Evolutionary conservation across 2,329 filamentous ascomycete genomes (phyloP).

Genomic region (Boeremia lycopersici): DNA sequence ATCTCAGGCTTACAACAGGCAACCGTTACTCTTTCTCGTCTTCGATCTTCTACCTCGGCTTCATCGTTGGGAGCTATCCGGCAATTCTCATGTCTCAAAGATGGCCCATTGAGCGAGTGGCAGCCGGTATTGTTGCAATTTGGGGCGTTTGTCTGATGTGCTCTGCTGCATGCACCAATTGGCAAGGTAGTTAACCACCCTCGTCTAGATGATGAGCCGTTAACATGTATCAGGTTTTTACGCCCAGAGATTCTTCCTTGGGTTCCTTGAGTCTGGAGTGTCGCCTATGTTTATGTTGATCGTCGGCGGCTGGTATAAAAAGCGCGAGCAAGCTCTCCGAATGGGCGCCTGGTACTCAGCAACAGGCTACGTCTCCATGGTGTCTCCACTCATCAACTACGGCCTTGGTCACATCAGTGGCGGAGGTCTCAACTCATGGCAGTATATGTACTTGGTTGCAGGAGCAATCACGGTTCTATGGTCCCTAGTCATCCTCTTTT

Average conservation of each 20-base stretch:
- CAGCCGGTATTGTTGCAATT: constrained; percentile 45
- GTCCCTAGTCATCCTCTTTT: constrained; percentile 41
- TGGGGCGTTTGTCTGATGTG: constrained; percentile 54
- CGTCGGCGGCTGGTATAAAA: constrained; percentile 56
- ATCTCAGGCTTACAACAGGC: constrained; percentile 45
- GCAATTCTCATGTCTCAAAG: constrained; percentile 53
- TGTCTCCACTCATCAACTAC: constrained; percentile 39
- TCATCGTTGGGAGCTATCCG: constrained; percentile 58
- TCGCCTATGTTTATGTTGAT: constrained; percentile 57
- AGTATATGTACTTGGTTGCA: constrained; percentile 43
- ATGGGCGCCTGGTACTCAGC: constrained; percentile 70
- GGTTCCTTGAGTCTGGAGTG: constrained; percentile 61
- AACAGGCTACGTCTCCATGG: constrained; percentile 46
- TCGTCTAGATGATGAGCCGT: no score
- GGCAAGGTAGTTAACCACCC: constrained; percentile 33
- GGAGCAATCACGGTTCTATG: constrained; percentile 35
- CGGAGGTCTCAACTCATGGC: constrained; percentile 30
- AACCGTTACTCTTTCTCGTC: constrained; percentile 54
- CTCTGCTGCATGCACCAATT: constrained; percentile 51
- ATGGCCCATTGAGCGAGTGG: constrained; percentile 56
- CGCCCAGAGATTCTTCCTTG: constrained; percentile 59
- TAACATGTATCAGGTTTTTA: constrained; percentile 47
- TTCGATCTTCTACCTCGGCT: constrained; percentile 54
- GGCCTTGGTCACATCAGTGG: constrained; percentile 40
- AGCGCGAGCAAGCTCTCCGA: constrained; percentile 65